These are phyloP conservation scores for Xylaria intraflava DNA, from an alignment of 495 filamentous ascomycete genomes.

Conservation along the genomic window DNA sequence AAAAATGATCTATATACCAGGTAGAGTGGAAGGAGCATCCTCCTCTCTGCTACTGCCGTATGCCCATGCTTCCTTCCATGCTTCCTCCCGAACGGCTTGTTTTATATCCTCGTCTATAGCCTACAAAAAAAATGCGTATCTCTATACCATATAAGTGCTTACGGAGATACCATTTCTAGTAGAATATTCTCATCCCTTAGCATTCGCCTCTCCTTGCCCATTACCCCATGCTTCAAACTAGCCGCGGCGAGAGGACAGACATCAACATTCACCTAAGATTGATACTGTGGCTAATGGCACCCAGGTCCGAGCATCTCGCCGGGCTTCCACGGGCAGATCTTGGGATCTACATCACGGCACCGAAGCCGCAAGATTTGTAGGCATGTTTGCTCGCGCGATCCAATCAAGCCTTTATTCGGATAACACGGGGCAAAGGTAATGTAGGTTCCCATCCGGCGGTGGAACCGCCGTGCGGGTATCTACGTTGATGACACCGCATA, in stretches of 20 bases:
- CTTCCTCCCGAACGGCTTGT: no score
- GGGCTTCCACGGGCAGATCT: neutral
- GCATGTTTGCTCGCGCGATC: neutral
- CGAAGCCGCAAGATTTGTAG: neutral
- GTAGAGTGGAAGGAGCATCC: neutral
- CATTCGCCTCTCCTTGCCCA: no score
- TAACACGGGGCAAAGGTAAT: neutral
- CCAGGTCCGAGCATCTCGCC: neutral
- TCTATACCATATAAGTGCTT: no score
- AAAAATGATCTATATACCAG: no score
- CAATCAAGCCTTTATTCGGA: neutral
- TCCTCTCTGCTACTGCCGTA: neutral
- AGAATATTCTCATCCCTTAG: no score
- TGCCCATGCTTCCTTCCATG: no score
- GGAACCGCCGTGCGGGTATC: neutral
- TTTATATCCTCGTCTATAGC: no score
- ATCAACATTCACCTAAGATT: neutral
- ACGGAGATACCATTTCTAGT: no score
- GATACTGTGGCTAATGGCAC: no score
- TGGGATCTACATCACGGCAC: neutral
- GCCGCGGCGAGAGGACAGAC: neutral
- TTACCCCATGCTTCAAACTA: neutral
- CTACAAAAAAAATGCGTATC: no score
- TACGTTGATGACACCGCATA: neutral
- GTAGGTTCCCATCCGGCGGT: neutral